Evolutionary conservation across 192 early-diverging fungal genomes (phyloP), one percentile per base, ranked within the genome.

Genomic region (Blastocladiella britannica): DNA sequence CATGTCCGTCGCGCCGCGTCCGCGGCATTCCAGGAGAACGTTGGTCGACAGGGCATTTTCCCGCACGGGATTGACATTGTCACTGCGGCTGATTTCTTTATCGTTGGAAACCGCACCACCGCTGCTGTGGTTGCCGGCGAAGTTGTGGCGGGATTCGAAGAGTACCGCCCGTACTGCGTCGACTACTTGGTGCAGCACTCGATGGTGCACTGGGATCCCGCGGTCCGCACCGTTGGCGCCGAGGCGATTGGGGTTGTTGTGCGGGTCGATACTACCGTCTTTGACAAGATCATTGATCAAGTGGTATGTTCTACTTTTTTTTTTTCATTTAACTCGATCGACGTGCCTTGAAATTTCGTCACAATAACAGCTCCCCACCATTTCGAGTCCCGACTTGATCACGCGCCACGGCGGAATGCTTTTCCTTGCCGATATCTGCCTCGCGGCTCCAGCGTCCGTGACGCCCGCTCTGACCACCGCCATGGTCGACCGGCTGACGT

Each of bases 21-120:
- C 65, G 94, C 94, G 5, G 94, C 94, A 5, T 95, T 93, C 66
- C 94, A 98, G 67, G 94, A 98, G 60, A 88, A 92, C 62, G 94
- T 93, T 53, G 94, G 94, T 5, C 73, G 94, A 28, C 81, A 82
- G 81, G 83, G 83, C 23, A 63, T 83, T 30, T 95, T 97, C 56
- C 89, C 94, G 25, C 84, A 88, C 67, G 94, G 94, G 0, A 93
- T 98, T 57, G 76, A 87, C 6, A 84, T 98, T 57, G 77, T 96
- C 37, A 87, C 85, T 52, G 70, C 76, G 26, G 90, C 90, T 0
- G 93, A 98, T 65, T 98, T 91, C 67, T 93, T 91, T 67, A 75
- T 82, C 4, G 73, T 98, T 0, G 89, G 94, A 30, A 92, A 85
- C 55, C 77, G 84, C 54, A 80, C 62, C 56, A 80, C 77, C 53